Base-by-base conservation (phyloP, 306 rosid species). In the Trifolium fragiferum region DNA sequence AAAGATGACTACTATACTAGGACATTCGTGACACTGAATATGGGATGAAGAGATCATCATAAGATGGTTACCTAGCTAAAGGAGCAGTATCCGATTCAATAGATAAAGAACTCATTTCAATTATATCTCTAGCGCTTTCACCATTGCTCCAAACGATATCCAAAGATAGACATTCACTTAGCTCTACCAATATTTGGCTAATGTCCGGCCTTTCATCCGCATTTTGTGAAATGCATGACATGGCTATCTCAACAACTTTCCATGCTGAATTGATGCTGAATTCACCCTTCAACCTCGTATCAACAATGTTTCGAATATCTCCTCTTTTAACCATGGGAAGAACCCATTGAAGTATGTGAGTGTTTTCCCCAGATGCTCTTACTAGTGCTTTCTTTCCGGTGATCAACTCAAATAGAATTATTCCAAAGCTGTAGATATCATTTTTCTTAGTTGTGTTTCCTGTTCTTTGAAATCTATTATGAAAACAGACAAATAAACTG, bases 381-480 rank as follows among this genome's bases (percentile, higher is more conserved):
- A 6, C n/a, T 59, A 80, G 2, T 46, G 74, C 79, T 9, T 63
- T 30, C 6, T 6, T 61, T 1, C 84, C 78, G 1, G 80, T 80
- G 66, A 84, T 68, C 37, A 84, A 23, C 80, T 68, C 84, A 3
- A 84, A 72, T 12, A 84, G 72, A 72, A 84, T 73, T 35, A 84
- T 76, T 8, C 82, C 84, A 13, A 80, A 83, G 46, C 46, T 41
- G 46, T 41, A 41, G 46, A 41, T 41, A 41, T 41, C 46, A 41
- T 41, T 41, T 4, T 41, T 41, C 12, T 10, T 41, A 3, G 3
- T 41, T 41, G 46, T 0, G 13, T 41, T 41, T 41, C 14, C 12
- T 41, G 46, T 41, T 41, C 46, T 41, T 10, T 41, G 46, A 41
- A 2, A 41, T 41, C 46, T 41, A 18, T 66, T 10, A 19, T n/a